phyloP scores from a whole-genome alignment of 2,329 filamentous ascomycete species.

The Allantophomopsis cytisporea region DNA sequence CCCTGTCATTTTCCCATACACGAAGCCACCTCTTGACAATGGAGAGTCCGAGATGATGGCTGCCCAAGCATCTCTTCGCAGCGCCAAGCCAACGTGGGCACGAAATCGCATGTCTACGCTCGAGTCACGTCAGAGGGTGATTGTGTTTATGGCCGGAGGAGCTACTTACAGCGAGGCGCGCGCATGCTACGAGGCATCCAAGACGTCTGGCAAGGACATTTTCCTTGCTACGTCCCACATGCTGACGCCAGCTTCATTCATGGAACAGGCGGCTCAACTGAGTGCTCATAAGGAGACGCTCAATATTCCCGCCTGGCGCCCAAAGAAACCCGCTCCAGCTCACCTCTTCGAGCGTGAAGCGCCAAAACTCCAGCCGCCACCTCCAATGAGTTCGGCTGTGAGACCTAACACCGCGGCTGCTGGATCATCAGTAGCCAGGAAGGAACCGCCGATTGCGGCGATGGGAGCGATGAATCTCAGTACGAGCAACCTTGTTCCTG shows the following conservation, averaged over 20 bases:
- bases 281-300: slow-evolving; percentile 62
- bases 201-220: slow-evolving; percentile 63
- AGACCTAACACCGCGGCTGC: slow-evolving; percentile 6
- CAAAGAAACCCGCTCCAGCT: slow-evolving; percentile 68
- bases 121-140: slow-evolving; percentile 80
- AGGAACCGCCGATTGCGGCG: slow-evolving; percentile 33
- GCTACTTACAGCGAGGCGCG: slow-evolving; percentile 88
- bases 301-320: slow-evolving; percentile 68
- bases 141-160: slow-evolving; percentile 90
- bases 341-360: slow-evolving; percentile 69
- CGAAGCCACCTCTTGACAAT: slow-evolving; percentile 53
- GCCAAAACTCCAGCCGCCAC: slow-evolving; percentile 10
- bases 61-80: slow-evolving; percentile 65
- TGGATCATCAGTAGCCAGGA: slow-evolving; percentile 12
- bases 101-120: slow-evolving; percentile 59
- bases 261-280: slow-evolving; percentile 72
- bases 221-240: slow-evolving; percentile 86
- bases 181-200: slow-evolving; percentile 75
- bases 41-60: slow-evolving; percentile 42
- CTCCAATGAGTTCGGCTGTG: slow-evolving; percentile 12
- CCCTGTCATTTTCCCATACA: slow-evolving; percentile 53
- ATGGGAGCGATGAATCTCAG: slow-evolving; percentile 41
- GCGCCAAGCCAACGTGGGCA: slow-evolving; percentile 92
- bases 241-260: slow-evolving; percentile 71
- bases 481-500: slow-evolving; percentile 16